phyloP scores from a whole-genome alignment of 2,329 filamentous ascomycete genomes.

The Exophiala alcalophila region DNA sequence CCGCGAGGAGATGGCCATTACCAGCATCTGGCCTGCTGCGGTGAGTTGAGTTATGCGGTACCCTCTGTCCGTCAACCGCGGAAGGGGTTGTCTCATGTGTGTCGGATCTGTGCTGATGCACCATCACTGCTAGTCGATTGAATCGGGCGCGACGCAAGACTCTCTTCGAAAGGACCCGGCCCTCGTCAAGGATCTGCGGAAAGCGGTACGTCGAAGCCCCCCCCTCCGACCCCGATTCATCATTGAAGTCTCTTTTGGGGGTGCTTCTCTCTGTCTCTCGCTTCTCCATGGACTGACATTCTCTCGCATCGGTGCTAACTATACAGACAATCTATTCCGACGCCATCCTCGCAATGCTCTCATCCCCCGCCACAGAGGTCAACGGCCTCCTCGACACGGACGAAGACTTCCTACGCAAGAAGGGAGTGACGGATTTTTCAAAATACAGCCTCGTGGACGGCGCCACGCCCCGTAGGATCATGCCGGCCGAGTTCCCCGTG shows the following conservation, averaged over 20 bases:
- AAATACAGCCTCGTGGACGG: constrained; percentile 69
- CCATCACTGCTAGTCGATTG: constrained; percentile 55
- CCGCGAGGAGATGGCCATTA: constrained; percentile 67
- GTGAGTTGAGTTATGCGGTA: constrained; percentile 45
- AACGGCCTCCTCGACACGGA: constrained; percentile 73
- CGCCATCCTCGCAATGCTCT: constrained; percentile 70
- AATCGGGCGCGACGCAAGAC: constrained; percentile 68
- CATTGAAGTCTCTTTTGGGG: neutral
- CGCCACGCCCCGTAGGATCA: constrained; percentile 66
- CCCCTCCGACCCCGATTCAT: no score
- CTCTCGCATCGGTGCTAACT: constrained; percentile 8
- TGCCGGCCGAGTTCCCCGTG: constrained; percentile 68
- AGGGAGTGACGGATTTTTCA: constrained; percentile 67
- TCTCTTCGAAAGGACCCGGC: constrained; percentile 45
- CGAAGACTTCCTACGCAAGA: constrained; percentile 72
- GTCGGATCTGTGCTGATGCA: no score
- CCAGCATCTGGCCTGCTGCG: constrained; percentile 76
- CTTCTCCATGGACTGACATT: neutral
- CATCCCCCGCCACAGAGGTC: constrained; percentile 56
- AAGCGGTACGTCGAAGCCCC: constrained; percentile 51
- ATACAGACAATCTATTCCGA: constrained; percentile 69
- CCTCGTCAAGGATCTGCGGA: constrained; percentile 60
- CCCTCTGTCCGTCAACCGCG: neutral
- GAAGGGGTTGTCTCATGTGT: neutral
- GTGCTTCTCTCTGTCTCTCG: neutral